A percentile compares a stretch with the other conserved stretches of the same genome.
phyloP scores from a whole-genome alignment of 2,329 filamentous ascomycete species.

The Zasmidium cellare region DNA sequence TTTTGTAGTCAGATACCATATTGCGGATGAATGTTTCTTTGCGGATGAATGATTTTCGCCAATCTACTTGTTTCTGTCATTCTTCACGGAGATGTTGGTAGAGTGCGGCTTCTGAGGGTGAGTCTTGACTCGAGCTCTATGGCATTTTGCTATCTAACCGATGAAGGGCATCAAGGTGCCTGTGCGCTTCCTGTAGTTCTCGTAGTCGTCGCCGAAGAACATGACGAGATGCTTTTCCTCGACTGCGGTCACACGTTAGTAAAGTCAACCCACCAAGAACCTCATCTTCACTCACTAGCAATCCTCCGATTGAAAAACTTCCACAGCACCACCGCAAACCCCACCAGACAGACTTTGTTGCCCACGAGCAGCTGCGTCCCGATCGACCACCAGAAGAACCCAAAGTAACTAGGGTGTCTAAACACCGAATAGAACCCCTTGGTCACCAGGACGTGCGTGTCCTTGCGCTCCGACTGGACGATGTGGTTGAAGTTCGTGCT shows the following conservation, averaged over 20 bases:
- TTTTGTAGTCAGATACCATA: background rate
- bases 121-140: too few species aligned
- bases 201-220: conserved; percentile 85
- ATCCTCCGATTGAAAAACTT: conserved; percentile 79
- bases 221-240: conserved; percentile 76
- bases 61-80: too few species aligned
- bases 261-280: background rate
- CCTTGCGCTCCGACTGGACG: conserved; percentile 68
- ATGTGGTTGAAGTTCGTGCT: conserved; percentile 88
- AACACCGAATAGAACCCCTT: conserved; percentile 73
- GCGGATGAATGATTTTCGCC: too few species aligned
- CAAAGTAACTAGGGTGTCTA: conserved; percentile 92
- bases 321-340: conserved; percentile 76
- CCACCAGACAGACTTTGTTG: conserved; percentile 75
- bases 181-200: conserved; percentile 69
- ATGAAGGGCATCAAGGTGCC: conserved; percentile 81
- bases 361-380: conserved; percentile 89
- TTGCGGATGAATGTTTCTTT: background rate
- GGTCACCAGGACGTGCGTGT: conserved; percentile 79
- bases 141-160: conserved; percentile 1
- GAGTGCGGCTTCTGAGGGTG: too few species aligned
- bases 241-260: conserved; percentile 41
- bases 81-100: too few species aligned
- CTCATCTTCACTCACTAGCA: conserved; percentile 42
- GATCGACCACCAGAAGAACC: conserved; percentile 98